Evolutionary conservation across 371 early-diverging fungal genomes (phyloP).

Genomic region (Mucor indicus): DNA sequence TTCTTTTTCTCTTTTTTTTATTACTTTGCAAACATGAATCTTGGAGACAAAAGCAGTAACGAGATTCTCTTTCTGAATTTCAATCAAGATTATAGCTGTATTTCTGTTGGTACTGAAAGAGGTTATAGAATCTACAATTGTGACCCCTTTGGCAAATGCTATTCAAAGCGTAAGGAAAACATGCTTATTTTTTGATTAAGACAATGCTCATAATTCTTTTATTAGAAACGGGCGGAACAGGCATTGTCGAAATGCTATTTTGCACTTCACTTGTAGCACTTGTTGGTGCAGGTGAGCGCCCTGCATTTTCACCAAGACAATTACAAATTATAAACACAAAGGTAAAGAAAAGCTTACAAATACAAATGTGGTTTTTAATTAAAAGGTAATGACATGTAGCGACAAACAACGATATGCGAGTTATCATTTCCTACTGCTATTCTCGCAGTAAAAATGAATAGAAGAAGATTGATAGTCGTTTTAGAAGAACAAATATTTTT

Average conservation of each 20-base stretch:
- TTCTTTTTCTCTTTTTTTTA: no score
- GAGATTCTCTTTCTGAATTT: slow-evolving; percentile 81
- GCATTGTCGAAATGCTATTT: slow-evolving; percentile 95
- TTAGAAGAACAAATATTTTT: slow-evolving; percentile 88
- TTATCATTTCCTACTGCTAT: slow-evolving; percentile 89
- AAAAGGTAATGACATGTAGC: slow-evolving; percentile 31
- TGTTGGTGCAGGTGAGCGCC: slow-evolving; percentile 91
- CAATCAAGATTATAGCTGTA: slow-evolving; percentile 92
- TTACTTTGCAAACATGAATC: slow-evolving; percentile 6
- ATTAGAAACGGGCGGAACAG: slow-evolving; percentile 80
- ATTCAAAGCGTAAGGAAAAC: slow-evolving; percentile 60
- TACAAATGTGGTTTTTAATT: neutral
- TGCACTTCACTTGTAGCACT: slow-evolving; percentile 94
- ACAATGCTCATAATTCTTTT: neutral
- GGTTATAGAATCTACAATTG: slow-evolving; percentile 91
- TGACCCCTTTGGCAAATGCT: slow-evolving; percentile 93
- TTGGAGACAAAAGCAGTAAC: slow-evolving; percentile 21
- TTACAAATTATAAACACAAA: slow-evolving; percentile 95
- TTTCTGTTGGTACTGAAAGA: slow-evolving; percentile 81
- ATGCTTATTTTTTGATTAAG: neutral
- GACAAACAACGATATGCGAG: slow-evolving; percentile 95
- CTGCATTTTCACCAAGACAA: slow-evolving; percentile 84
- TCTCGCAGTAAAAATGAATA: slow-evolving; percentile 91
- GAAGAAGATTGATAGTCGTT: slow-evolving; percentile 86
- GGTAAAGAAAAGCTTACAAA: no score